Evolutionary conservation across 371 early-diverging fungal species (phyloP), one percentile per base, ranked within the genome.

Genomic region (Circinella minor): DNA sequence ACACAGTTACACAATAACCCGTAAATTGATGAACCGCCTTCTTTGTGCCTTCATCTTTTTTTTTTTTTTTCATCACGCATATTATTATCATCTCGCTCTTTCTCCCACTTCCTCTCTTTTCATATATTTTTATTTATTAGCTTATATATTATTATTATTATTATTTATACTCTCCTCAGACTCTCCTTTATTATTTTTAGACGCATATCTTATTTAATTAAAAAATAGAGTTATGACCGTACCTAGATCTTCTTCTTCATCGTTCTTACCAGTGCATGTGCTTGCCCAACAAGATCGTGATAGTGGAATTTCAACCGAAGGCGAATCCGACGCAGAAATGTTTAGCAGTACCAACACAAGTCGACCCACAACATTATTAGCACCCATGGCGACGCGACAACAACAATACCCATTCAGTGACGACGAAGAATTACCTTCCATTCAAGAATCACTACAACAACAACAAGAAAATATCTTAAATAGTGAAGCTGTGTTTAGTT

Each of bases 341-440:
- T 57, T 57, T n/a, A 51, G 51, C 51, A 51, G 51, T 38, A 36
- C 36, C 18, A 43, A 39, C 15, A 13, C 8, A 13, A 11, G 15
- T 18, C 55, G 46, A 3, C 51, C 34, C 47, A 39, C 37, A 17
- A 59, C 51, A 34, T 43, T 43, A 43, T 43, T 43, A 43, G 43
- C 43, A 9, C 43, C 43, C 43, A 43, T 43, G 43, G 43, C 43
- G 43, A 43, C 43, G 43, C 43, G 43, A 43, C 61, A 20, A 46
- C 63, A 61, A 49, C 62, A 37, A 36, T 79, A 74, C 54, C 79
- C 85, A 1, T 84, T 87, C 48, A 79, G 85, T 48, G 81, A 84
- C 27, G 82, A 80, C 49, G 78, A 85, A 36, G 81, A 81, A 4
- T 48, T 77, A 13, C 72, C 75, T 65, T 71, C 73, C 36, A 69